These are phyloP conservation scores for Coriolopsis trogii DNA, from an alignment of 1,284 basidiomycete species.

Conservation along the genomic window DNA sequence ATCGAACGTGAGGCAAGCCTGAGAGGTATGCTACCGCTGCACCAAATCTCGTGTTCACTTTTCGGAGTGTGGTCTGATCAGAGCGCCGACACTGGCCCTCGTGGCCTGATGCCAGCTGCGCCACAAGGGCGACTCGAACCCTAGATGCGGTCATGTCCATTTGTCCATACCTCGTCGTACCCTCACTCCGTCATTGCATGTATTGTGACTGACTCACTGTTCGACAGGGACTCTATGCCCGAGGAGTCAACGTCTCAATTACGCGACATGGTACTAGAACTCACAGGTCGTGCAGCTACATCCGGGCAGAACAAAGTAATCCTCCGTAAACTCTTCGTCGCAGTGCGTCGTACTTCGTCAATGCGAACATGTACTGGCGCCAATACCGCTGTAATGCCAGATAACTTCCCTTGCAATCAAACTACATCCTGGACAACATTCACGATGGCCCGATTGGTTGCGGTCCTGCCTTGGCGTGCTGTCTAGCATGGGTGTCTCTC, in stretches of 20 bases:
- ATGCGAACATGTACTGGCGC: slow-evolving; percentile 1
- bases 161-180: too few relatives aligned
- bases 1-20: too few relatives aligned
- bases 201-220: too few relatives aligned
- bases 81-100: too few relatives aligned
- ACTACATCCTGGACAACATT: slow-evolving; percentile 58
- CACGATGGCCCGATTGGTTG: slow-evolving; percentile 76
- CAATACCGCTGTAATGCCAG: slow-evolving; percentile 37
- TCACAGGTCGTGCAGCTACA: slow-evolving; percentile 61
- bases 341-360: slow-evolving; percentile 52
- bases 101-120: too few relatives aligned
- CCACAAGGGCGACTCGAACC: too few relatives aligned
- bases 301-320: slow-evolving; percentile 66
- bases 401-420: slow-evolving; percentile 77
- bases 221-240: slow-evolving; percentile 62
- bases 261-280: slow-evolving; percentile 62
- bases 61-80: too few relatives aligned
- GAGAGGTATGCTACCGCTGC: too few relatives aligned
- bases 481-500: slow-evolving; percentile 55
- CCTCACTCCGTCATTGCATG: too few relatives aligned
- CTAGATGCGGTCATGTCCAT: too few relatives aligned
- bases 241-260: slow-evolving; percentile 53
- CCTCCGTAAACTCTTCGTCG: slow-evolving; percentile 84
- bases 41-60: too few relatives aligned
- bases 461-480: slow-evolving; percentile 58